A percentile compares a stretch with the other conserved stretches of the same genome.
These are phyloP conservation scores for Hericium alpestre DNA, from an alignment of 768 basidiomycete genomes.

Conservation along the genomic window DNA sequence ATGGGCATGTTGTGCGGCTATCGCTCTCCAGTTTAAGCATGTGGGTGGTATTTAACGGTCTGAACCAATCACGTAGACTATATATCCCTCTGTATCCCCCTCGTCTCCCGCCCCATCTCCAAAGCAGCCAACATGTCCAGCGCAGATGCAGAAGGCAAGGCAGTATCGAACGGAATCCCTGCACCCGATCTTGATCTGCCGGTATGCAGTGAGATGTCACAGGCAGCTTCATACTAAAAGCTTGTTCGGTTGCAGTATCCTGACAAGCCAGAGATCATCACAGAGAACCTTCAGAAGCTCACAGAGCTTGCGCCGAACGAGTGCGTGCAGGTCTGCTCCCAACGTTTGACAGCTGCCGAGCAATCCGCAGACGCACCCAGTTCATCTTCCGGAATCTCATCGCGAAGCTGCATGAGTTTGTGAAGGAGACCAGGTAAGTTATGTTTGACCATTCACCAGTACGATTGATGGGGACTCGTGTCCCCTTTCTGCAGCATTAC, in stretches of 20 bases:
- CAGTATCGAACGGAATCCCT: conserved; percentile 31
- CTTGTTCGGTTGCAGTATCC: conserved; percentile 26
- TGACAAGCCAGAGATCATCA: conserved; percentile 38
- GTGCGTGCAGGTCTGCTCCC: conserved; percentile 4
- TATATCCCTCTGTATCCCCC: not conserved
- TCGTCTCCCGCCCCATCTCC: not conserved
- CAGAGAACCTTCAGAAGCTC: conserved; percentile 34
- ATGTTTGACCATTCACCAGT: too few species aligned
- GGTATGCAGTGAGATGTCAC: conserved; percentile 18
- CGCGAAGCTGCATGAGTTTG: conserved; percentile 64
- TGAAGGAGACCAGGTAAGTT: conserved; percentile 65
- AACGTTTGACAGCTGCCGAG: conserved; percentile 8
- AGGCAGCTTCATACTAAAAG: not conserved
- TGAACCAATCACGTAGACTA: not conserved
- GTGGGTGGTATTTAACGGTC: not conserved
- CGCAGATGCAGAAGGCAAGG: conserved; percentile 6
- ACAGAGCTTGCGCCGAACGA: conserved; percentile 24
- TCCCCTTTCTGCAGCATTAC: conserved; percentile 35
- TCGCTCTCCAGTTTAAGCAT: not conserved
- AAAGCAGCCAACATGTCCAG: not conserved
- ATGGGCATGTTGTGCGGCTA: not conserved
- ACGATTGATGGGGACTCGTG: too few species aligned
- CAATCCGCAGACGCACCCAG: conserved; percentile 27
- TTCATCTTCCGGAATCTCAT: conserved; percentile 44
- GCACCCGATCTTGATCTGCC: conserved; percentile 30